Base-by-base conservation (phyloP, 1,284 basidiomycete species). In the Irpex lacteus region DNA sequence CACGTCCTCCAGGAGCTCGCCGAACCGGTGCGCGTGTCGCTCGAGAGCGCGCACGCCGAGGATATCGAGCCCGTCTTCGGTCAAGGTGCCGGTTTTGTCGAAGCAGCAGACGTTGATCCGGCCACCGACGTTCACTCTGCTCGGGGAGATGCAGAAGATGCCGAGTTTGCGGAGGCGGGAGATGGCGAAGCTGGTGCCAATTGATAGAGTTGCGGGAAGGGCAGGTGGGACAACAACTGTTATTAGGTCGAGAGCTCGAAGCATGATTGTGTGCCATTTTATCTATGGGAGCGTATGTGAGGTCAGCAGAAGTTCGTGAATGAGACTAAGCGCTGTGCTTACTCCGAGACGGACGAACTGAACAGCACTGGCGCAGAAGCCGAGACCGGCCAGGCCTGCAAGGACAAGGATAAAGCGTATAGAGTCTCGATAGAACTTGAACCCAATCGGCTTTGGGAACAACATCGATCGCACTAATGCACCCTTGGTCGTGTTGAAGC, bases 21-120 rank as follows among this genome's bases (percentile, higher is more conserved):
- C 95, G 77, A 99, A 99, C 54, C 89, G 85, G 59, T 89, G 85
- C 7, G 77, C 82, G 62, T 80, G 84, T 58, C 91, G 87, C 68
- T 96, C 94, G 53, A 95, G 84, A 1, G 87, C 88, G 50, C 96
- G 89, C 9, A 96, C 91, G 32, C 96, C 96, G 55, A 99, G 90
- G 55, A 99, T 96, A 73, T 99, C 98, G 52, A 99, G 84, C 0
- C 98, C 98, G 69, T 99, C 98, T 76, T 98, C 98, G 0, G 98
- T 99, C 15, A 99, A 83, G 0, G 98, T 99, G 1, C 98, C 98
- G 1, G 98, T 99, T 81, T 99, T 99, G 82, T 99, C 98, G 73
- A 99, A 99, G 76, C 96, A 98, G 71, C 96, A 97, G 6, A 99
- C 92, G 69, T 99, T 98, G 79, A 99, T 85, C 78, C 98, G 98